Conservation (phyloP, 2,329 filamentous ascomycete genomes). For the Paecilomyces variotii region DNA sequence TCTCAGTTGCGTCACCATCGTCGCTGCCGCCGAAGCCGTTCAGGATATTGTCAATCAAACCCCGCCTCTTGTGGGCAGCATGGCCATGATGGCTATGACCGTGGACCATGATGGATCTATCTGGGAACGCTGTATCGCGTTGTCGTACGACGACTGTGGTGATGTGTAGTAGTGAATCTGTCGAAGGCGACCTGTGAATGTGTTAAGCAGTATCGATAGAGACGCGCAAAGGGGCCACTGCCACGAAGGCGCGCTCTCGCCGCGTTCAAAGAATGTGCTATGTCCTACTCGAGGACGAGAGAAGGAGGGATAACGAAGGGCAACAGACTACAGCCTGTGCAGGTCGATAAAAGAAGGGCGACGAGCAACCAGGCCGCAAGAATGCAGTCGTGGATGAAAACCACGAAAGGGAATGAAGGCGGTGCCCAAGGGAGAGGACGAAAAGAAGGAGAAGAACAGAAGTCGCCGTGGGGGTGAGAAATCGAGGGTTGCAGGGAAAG, state of each 20-base stretch:
- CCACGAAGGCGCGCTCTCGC: not conserved
- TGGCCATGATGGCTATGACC: constrained; percentile 24
- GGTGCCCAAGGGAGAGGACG: constrained; percentile 9
- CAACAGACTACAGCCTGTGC: constrained; percentile 10
- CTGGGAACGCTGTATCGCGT: not conserved
- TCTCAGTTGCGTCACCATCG: not conserved
- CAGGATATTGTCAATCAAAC: constrained; percentile 9
- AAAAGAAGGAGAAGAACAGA: constrained; percentile 3
- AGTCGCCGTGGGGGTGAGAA: not conserved
- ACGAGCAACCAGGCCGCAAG: constrained; percentile 25
- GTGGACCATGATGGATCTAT: constrained; percentile 19
- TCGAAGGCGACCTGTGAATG: not conserved
- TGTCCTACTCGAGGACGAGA: constrained; percentile 3
- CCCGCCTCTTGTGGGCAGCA: constrained; percentile 6
- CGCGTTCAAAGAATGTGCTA: not conserved
- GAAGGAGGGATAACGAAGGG: constrained; percentile 11
- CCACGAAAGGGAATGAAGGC: constrained; percentile 5
- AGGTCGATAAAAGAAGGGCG: constrained; percentile 28
- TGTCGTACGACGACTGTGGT: not conserved
- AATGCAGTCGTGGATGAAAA: constrained; percentile 5
- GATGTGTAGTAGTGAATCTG: not conserved
- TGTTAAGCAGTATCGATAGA: not conserved
- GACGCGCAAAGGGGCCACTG: not conserved
- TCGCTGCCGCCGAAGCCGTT: not conserved
- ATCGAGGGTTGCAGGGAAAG: not conserved